Conservation (phyloP, 805 yeast species). For the Cyberlindnera misumaiensis region DNA sequence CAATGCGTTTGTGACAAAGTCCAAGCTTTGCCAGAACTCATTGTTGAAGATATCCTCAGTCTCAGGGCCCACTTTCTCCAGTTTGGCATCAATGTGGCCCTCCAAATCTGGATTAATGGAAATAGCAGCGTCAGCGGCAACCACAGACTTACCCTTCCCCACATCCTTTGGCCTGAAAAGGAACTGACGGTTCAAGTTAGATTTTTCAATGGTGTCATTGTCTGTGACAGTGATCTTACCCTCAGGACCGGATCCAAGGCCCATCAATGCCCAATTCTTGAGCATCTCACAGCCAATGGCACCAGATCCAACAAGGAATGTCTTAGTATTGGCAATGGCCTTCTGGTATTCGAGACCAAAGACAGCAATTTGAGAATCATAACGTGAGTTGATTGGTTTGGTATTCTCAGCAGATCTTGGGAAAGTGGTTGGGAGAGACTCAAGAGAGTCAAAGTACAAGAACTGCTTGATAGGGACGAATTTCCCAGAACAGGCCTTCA, state of each 20-base stretch:
- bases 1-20: conserved; percentile 91
- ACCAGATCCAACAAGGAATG: conserved; percentile 93
- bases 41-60: conserved; percentile 85
- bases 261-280: conserved; percentile 97
- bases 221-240: conserved; percentile 87
- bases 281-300: conserved; percentile 99
- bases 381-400: conserved; percentile 71
- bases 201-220: conserved; percentile 91
- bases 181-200: conserved; percentile 94
- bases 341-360: conserved; percentile 78
- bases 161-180: conserved; percentile 93
- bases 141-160: conserved; percentile 84
- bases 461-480: conserved; percentile 91
- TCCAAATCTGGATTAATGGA: conserved; percentile 78
- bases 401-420: conserved; percentile 68
- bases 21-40: conserved; percentile 75
- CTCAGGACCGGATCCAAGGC: conserved; percentile 84
- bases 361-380: conserved; percentile 93
- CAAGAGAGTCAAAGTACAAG: conserved; percentile 90
- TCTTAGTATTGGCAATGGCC: conserved; percentile 64
- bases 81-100: conserved; percentile 68
- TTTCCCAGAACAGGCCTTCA: conserved; percentile 93
- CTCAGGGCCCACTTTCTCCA: conserved; percentile 90
- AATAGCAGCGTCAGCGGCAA: conserved; percentile 78
- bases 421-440: conserved; percentile 68